A percentile compares a stretch with the other conserved stretches of the same genome.
Conservation (phyloP, 495 filamentous ascomycete species). For the Xylaria curta region DNA sequence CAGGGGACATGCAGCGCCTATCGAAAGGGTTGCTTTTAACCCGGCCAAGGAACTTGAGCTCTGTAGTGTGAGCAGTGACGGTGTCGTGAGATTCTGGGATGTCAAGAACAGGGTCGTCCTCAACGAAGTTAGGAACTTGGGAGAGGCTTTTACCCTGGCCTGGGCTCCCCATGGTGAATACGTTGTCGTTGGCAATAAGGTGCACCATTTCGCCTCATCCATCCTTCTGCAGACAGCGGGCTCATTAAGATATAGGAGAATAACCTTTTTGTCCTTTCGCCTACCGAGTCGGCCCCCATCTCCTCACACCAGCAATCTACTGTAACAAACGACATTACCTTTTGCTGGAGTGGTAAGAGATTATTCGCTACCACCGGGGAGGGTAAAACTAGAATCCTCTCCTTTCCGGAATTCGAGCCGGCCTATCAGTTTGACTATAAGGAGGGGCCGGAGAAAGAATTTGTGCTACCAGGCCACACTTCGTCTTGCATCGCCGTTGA, state of each 20-base stretch:
- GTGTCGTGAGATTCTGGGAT: conserved; percentile 91
- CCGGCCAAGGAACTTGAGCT: conserved; percentile 87
- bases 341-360: conserved; percentile 74
- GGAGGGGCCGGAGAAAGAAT: conserved; percentile 50
- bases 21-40: conserved; percentile 91
- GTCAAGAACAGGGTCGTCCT: conserved; percentile 79
- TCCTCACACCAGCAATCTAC: conserved; percentile 71
- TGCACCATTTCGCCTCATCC: conserved; percentile 39
- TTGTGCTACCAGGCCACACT: conserved; percentile 82
- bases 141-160: conserved; percentile 80
- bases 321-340: conserved; percentile 83
- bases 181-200: conserved; percentile 85
- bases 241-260: conserved; percentile 62
- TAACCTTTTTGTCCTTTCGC: conserved; percentile 69
- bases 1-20: conserved; percentile 74
- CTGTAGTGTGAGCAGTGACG: conserved; percentile 84
- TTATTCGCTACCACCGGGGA: conserved; percentile 84
- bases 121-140: conserved; percentile 80
- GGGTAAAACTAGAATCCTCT: conserved; percentile 80
- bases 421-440: conserved; percentile 48
- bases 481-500: conserved; percentile 74
- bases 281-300: conserved; percentile 56
- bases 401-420: conserved; percentile 68
- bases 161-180: conserved; percentile 89
- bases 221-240: conserved; percentile 16